Evolutionary conservation across 352 stramenopile species (phyloP), one percentile per base, ranked within the genome.

Genomic region (Phytopythium montanum): DNA sequence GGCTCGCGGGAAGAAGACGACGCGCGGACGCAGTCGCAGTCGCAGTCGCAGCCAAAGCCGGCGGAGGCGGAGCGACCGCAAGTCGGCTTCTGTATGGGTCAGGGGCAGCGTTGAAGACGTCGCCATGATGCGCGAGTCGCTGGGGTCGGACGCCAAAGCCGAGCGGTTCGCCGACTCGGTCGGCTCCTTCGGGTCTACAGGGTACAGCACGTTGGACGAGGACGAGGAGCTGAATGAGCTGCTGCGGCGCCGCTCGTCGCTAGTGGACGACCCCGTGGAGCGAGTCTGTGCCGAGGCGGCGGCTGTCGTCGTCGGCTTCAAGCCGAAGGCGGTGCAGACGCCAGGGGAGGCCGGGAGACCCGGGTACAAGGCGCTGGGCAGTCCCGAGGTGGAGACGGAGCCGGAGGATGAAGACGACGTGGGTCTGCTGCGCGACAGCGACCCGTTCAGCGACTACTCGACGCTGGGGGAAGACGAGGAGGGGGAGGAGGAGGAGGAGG

Each of bases 171-270:
- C 33, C 33, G 33, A 38, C 25, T 45, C 62, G 50, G 16, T 56
- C 19, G 18, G 75, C 26, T 79, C 70, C 8, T 48, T 75, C 25
- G 51, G 29, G 2, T 42, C 28, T 9, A 42, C 31, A 8, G 70
- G 70, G 18, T 79, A 79, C 68, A 79, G 61, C 54, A 79, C 70
- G 33, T 59, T 76, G 49, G 70, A 79, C 60, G 68, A 79, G 54
- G 70, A 79, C 2, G 70, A 76, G 38, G 70, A 75, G 38, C 41
- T 75, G 21, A 59, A 70, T 39, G 61, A 72, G 41, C 33, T 72
- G 49, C 48, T 71, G 56, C 56, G 16, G 39, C 21, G 26, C 44
- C 29, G n/a, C 28, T 28, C 49, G 28, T 62, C 41, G 29, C 60
- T 69, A 39, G 26, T 57, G 60, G 65, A 65, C 50, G 45, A 70